These are phyloP conservation scores for Myxozyma neglecta DNA, from an alignment of 805 yeast genomes.

Conservation along the genomic window DNA sequence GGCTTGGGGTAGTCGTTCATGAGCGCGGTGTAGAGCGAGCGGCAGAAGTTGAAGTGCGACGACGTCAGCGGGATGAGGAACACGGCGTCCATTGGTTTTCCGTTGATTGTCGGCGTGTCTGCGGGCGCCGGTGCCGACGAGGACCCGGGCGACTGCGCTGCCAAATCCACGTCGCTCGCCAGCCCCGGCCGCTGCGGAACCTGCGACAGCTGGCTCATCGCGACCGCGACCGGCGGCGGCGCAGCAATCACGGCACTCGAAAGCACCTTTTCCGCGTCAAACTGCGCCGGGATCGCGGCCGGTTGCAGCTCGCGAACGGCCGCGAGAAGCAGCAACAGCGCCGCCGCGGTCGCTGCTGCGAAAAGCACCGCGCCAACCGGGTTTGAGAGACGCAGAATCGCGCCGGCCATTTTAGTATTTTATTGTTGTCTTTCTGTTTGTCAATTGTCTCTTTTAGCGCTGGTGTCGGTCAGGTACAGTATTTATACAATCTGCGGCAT, in stretches of 20 bases:
- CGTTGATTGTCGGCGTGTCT: neutral
- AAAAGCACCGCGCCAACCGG: neutral
- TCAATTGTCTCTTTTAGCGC: too few relatives aligned
- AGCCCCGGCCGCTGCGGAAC: neutral
- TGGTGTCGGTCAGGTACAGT: too few relatives aligned
- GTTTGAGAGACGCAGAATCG: neutral
- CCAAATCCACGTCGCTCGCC: neutral
- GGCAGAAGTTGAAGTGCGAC: conserved; percentile 31
- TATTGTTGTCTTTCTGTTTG: too few relatives aligned
- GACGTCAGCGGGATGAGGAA: conserved; percentile 30
- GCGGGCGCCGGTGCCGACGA: neutral
- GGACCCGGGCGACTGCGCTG: neutral
- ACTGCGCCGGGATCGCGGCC: neutral
- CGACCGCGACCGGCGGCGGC: neutral
- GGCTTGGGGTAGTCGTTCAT: conserved; percentile 32
- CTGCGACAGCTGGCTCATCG: neutral
- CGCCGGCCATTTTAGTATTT: conserved; percentile 4
- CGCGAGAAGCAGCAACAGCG: conserved; percentile 9
- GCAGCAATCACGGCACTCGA: neutral
- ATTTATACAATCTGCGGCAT: too few relatives aligned
- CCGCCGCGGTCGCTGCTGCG: conserved; percentile 9
- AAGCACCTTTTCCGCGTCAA: neutral
- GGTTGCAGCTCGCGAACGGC: neutral
- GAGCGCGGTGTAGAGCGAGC: conserved; percentile 29
- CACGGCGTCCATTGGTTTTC: conserved; percentile 15